Evolutionary conservation across 2,329 filamentous ascomycete species (phyloP), one percentile per base, ranked within the genome.

Genomic region (Sclerotinia subarctica): DNA sequence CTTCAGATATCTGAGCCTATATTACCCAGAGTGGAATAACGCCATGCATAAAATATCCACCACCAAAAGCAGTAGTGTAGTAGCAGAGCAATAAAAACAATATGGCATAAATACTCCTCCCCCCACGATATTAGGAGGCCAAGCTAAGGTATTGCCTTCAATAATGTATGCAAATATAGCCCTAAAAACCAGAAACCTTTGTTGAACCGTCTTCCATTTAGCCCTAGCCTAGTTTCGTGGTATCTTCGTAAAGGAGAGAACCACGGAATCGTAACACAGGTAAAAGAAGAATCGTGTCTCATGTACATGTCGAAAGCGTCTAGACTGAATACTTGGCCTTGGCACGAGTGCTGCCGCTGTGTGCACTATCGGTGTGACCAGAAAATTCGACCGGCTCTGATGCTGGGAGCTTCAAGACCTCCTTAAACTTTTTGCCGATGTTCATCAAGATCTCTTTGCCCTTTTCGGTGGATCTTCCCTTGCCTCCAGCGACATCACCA

Each of bases 261-360:
- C 26, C 64, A 38, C 21, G 49, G 56, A 32, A 63, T 52, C 19
- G 38, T 38, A 54, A 52, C 56, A 63, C 47, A 53, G 65, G 29
- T 64, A 60, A 67, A 66, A 66, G 35, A 53, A 64, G 49, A 54
- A 54, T 56, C 64, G 29, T 68, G 32, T 53, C 38, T 67, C 44
- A 38, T 63, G 46, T 53, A 54, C 38, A 64, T 51, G 21, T 52
- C 10, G 17, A 15, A 32, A 53, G 38, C n/a, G 38, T 49, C 84
- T 90, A 97, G 76, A 93, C 93, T 63, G 86, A 84, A 80, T 93
- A 92, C 85, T 97, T 99, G 76, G 95, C 92, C 86, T 96, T 98
- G 68, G 95, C 95, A 76, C 96, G 89, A 69, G 93, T 97, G 82
- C 94, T 97, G 74, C 95, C 95, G 70, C 91, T 89, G 79, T 96